A percentile compares a stretch with the other conserved stretches of the same genome.
These are phyloP conservation scores for Rhodotorula sp. DNA, from an alignment of 1,284 basidiomycete species.

Conservation along the genomic window DNA sequence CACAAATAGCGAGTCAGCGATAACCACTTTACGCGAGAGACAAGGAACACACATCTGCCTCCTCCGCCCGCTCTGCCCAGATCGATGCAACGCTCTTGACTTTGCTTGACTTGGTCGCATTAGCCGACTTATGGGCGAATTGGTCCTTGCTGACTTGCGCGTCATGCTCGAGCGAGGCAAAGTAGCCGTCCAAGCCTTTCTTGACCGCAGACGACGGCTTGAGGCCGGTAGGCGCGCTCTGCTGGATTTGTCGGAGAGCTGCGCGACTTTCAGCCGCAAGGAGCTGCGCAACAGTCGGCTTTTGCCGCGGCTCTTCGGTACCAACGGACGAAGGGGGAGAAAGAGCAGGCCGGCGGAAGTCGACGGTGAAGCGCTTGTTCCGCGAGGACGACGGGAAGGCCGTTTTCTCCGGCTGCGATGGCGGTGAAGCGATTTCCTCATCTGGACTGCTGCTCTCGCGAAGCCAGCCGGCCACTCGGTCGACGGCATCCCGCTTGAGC, in stretches of 20 bases:
- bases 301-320: not conserved
- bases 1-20: not conserved
- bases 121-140: not conserved
- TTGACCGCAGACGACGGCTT: slow-evolving; percentile 1
- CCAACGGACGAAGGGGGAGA: slow-evolving; percentile 4
- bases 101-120: not conserved
- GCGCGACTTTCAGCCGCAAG: slow-evolving; percentile 22
- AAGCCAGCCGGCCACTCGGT: slow-evolving; percentile 25
- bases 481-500: slow-evolving; percentile 26
- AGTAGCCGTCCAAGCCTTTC: slow-evolving; percentile 12
- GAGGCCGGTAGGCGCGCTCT: not conserved
- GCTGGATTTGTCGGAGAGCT: not conserved
- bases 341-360: slow-evolving; percentile 16
- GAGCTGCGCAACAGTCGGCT: slow-evolving; percentile 9
- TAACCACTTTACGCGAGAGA: too few relatives aligned
- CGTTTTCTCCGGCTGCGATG: not conserved
- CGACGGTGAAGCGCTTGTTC: slow-evolving; percentile 2
- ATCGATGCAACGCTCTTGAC: slow-evolving; percentile 8
- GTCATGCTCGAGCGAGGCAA: slow-evolving; percentile 16
- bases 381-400: not conserved
- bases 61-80: slow-evolving; percentile 12
- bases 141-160: not conserved
- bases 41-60: not conserved
- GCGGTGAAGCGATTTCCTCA: too few relatives aligned
- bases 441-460: not conserved